Percentiles rank a stretch among this genome's conserved stretches.
Conservation (phyloP, 2,329 filamentous ascomycete species). For the Periconia macrospinosa region DNA sequence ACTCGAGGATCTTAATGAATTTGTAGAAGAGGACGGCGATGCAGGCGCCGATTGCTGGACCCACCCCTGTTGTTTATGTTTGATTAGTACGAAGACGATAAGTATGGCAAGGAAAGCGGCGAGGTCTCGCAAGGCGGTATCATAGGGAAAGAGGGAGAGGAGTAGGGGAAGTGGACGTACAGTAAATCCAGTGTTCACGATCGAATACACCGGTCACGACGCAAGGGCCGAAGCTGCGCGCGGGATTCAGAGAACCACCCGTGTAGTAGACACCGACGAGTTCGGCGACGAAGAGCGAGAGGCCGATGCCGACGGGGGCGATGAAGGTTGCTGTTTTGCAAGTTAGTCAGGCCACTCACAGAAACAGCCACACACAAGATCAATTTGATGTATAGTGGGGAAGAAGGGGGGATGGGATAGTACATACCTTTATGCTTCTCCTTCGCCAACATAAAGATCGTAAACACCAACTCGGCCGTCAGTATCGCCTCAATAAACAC, state of each 20-base stretch:
- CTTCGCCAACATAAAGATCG: slow-evolving; percentile 61
- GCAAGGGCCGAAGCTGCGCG: slow-evolving; percentile 49
- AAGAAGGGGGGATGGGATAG: neutral
- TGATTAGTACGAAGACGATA: too few relatives aligned
- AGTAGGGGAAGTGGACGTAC: slow-evolving; percentile 21
- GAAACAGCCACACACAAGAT: too few relatives aligned
- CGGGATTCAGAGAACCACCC: slow-evolving; percentile 48
- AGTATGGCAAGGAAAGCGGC: too few relatives aligned
- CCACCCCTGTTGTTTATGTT: slow-evolving; percentile 38
- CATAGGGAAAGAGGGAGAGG: too few relatives aligned
- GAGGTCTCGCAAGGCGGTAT: too few relatives aligned
- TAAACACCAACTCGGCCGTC: slow-evolving; percentile 34
- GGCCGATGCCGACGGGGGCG: slow-evolving; percentile 69
- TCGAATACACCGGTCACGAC: slow-evolving; percentile 43
- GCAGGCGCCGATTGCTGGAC: slow-evolving; percentile 43
- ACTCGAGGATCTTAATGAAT: slow-evolving; percentile 46
- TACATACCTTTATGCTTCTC: slow-evolving; percentile 63
- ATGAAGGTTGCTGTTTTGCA: slow-evolving; percentile 58
- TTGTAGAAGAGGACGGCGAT: slow-evolving; percentile 53
- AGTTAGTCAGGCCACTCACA: neutral
- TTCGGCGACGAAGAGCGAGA: slow-evolving; percentile 66
- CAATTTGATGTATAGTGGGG: too few relatives aligned
- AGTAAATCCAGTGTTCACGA: slow-evolving; percentile 52
- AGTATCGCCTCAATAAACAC: slow-evolving; percentile 47
- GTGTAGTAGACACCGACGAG: slow-evolving; percentile 52